Evolutionary conservation across 2,329 filamentous ascomycete species (phyloP), one percentile per base, ranked within the genome.

Genomic region (Xylariomycetidae sp.): DNA sequence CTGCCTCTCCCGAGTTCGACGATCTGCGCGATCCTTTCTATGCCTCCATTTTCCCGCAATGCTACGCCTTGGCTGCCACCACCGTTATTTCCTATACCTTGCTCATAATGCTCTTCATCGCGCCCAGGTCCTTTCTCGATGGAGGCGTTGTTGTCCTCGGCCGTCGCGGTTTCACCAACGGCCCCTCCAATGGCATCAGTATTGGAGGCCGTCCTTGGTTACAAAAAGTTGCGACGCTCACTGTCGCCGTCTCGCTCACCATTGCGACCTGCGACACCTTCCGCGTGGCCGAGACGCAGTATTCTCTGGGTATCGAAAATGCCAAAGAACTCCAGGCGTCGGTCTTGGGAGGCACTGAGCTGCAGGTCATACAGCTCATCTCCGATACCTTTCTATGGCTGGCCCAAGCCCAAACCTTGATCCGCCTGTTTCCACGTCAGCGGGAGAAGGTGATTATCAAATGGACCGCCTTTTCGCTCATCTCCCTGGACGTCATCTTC

Each of bases 381-480:
- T 96, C 90, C 13, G 88, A 95, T 59, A 89, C 92, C 1, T 96
- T 96, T 58, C 70, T 98, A 19, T 96, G 92, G 90, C 77, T 98
- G 24, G 92, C 92, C 1, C 92, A 98, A 61, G 90, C 94, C 1
- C 92, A 98, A 64, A 98, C 92, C 0, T 64, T 98, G 37, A 96
- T 96, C 48, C 83, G 92, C 33, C 70, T 98, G 2, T 98, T 98
- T 49, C 92, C 92, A 6, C 85, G 92, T 20, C 90, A 96, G 54
- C 85, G 93, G 53, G 92, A 98, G 63, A 96, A 96, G 63, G 81
- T 96, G 32, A 85, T 96, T 46, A 98, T 98, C 64, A 96, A 96
- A 64, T 98, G 90, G 90, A 87, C 90, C 12, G 92, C 90, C 2
- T 95, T 96, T 55, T 88, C 84, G 3, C 74, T 98, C 37, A 95